phyloP scores from a whole-genome alignment of 257 asterid genomes.

The Solanum sitiens region DNA sequence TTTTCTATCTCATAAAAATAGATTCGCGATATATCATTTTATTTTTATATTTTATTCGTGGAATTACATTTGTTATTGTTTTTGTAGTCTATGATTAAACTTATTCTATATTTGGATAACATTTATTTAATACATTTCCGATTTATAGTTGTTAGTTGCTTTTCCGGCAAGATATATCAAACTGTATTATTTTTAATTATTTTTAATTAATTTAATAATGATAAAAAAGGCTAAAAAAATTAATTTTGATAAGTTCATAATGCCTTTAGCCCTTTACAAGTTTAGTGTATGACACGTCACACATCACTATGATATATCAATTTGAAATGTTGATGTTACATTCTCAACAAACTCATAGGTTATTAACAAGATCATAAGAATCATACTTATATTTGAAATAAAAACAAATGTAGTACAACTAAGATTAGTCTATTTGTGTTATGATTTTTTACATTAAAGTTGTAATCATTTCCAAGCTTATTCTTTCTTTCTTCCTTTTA shows the following conservation, averaged over 20 bases:
- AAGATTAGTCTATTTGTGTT: neutral
- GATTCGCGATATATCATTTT: accelerated
- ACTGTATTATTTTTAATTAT: neutral
- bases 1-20: neutral
- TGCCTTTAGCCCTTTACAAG: neutral
- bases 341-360: neutral
- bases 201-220: neutral
- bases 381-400: neutral
- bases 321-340: neutral
- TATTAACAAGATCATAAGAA: neutral
- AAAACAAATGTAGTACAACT: neutral
- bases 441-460: neutral
- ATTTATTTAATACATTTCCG: neutral
- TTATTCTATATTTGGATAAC: neutral
- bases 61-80: neutral
- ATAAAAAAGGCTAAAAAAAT: neutral
- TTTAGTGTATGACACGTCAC: neutral
- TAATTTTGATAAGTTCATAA: neutral
- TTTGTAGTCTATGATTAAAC: neutral
- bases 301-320: neutral
- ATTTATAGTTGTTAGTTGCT: neutral
- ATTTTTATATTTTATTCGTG: neutral
- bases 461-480: neutral
- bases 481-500: neutral
- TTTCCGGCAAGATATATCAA: neutral